Evolutionary conservation across 1,284 basidiomycete genomes (phyloP), one percentile per base, ranked within the genome.

Genomic region (Pterulicium gracile): DNA sequence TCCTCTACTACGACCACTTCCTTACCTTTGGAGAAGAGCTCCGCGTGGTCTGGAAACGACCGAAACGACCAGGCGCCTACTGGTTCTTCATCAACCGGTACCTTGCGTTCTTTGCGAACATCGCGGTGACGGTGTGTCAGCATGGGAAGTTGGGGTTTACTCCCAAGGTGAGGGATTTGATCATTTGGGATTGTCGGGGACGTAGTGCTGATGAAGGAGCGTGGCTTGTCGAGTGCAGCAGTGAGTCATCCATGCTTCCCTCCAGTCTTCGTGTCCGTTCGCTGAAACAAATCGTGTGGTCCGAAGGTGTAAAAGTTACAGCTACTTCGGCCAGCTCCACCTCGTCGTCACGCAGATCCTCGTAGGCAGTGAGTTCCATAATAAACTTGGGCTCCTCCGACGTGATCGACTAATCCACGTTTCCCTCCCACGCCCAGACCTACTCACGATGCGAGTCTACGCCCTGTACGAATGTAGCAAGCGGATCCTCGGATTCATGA

Each of bases 371-470:
- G 45, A 50, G 69, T 50, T 21, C 24, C 23, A 39, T 39, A 7
- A 13, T n/a, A n/a, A n/a, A n/a, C n/a, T n/a, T n/a, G n/a, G n/a
- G n/a, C n/a, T n/a, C n/a, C n/a, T n/a, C n/a, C n/a, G n/a, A n/a
- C n/a, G n/a, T n/a, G n/a, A n/a, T n/a, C n/a, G n/a, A 15, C 36
- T 17, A 4, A 17, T 15, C 15, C 7, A 39, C n/a, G 10, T 19
- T 43, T 21, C 19, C 23, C 20, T 10, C 23, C 23, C 5, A 23
- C 17, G 14, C 15, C 19, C 45, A 68, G 67, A 64, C 24, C 57
- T 70, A 12, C 56, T 70, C 19, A 63, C 63, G 2, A 46, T 68
- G 13, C 59, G 68, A 24, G 62, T 66, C 44, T 70, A 67, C 45
- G 68, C 68, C 3, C 50, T 70, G 14, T 69, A 66, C 43, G 57